Evolutionary conservation across 768 basidiomycete species (phyloP), one percentile per base, ranked within the genome.

Genomic region (Hirschioporus abietinus): DNA sequence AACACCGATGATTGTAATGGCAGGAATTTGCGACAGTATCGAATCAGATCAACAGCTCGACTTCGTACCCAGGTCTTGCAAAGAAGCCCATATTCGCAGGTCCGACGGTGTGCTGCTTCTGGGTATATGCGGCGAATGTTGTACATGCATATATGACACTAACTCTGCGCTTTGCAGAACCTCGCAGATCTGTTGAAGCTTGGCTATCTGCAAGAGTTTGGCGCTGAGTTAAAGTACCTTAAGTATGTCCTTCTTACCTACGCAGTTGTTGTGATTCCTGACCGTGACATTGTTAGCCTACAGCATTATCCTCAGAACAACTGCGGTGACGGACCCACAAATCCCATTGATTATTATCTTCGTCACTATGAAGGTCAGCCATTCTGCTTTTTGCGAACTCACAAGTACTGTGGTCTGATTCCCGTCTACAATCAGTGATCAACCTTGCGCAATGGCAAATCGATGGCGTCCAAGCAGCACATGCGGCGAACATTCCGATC

Each of bases 241-340:
- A 80, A 77, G 81, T 82, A 66, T 64, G 79, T 77, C 23, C 24
- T 35, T 23, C 27, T 60, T 30, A 8, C 30, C 30, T n/a, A 9
- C n/a, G 27, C n/a, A 18, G n/a, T 17, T 24, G 60, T 24, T 12
- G 2, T 15, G 24, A 15, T 61, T 18, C 24, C 12, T 15, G 23
- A 12, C 15, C 15, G 15, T 24, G 25, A 61, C 12, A 3, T 25
- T 61, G 12, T 1, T 61, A 82, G 82, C 27, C 70, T 86, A 12
- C 84, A 86, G 68, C 84, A 85, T 70, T 86, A 85, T 70, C 83
- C 84, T 1, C 80, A 85, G 68, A 79, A 84, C 69, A 80, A 83
- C 57, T 84, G 81, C 69, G 67, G 71, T 24, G 79, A 78, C 1
- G 69, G 62, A 2, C 75, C 80, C 69, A 63, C 70, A n/a, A 81